Conservation (phyloP, 108 stramenopile species). For the Cyclotella choctawhatcheeana region DNA sequence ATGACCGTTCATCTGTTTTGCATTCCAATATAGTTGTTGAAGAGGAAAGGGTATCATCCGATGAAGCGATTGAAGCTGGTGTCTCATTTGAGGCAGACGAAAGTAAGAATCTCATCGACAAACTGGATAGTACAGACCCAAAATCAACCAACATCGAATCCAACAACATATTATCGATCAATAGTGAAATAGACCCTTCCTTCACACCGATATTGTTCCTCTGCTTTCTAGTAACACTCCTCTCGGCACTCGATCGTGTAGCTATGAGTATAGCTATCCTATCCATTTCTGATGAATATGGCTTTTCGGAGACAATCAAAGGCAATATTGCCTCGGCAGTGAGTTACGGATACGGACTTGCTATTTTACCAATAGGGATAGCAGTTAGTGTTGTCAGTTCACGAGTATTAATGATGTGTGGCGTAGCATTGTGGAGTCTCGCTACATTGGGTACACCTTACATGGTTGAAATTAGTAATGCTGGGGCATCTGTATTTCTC, state of each 20-base stretch:
- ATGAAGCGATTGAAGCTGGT: not conserved
- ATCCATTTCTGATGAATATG: constrained; percentile 81
- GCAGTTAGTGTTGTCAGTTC: constrained; percentile 59
- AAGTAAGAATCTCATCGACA: not conserved
- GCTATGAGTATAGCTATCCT: constrained; percentile 92
- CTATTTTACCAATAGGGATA: constrained; percentile 81
- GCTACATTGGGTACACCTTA: constrained; percentile 76
- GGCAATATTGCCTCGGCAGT: constrained; percentile 83
- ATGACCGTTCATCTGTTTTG: not conserved
- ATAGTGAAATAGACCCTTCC: not conserved
- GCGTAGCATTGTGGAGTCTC: constrained; percentile 71
- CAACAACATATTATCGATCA: not conserved
- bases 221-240: constrained; percentile 64
- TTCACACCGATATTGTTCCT: constrained; percentile 54
- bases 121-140: too few species aligned
- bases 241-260: constrained; percentile 79
- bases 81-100: not conserved
- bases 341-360: constrained; percentile 82
- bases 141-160: too few species aligned
- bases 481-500: constrained; percentile 40
- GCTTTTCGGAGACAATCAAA: constrained; percentile 80
- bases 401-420: constrained; percentile 59
- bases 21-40: not conserved
- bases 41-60: not conserved
- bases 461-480: constrained; percentile 42